phyloP scores from a whole-genome alignment of 805 yeast genomes.

The Lachancea thermotolerans region DNA sequence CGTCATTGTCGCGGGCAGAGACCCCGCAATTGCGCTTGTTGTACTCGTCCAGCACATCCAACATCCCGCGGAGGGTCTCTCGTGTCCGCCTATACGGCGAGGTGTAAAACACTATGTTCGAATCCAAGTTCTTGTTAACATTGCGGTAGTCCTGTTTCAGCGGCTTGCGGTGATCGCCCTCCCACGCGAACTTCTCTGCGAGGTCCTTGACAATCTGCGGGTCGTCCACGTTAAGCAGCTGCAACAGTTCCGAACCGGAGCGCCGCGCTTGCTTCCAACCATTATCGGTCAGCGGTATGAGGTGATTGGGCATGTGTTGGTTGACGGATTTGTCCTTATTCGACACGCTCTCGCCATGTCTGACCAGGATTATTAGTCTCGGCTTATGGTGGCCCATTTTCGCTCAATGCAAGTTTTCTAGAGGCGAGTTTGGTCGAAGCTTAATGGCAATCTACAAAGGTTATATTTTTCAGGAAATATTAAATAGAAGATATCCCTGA shows the following conservation, averaged over 20 bases:
- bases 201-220: conserved; percentile 15
- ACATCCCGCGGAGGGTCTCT: conserved; percentile 69
- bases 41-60: conserved; percentile 44
- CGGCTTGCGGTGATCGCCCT: conserved; percentile 11
- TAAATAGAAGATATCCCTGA: too few relatives aligned
- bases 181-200: conserved; percentile 15
- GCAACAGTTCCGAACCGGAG: conserved; percentile 50
- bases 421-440: too few relatives aligned
- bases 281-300: conserved; percentile 59
- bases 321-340: conserved; percentile 81
- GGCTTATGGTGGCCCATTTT: conserved; percentile 30
- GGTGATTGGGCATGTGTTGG: conserved; percentile 71
- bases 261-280: conserved; percentile 61
- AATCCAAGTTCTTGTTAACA: conserved; percentile 39
- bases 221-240: conserved; percentile 23
- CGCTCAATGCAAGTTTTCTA: not conserved
- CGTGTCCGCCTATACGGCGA: conserved; percentile 83
- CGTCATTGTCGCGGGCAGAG: conserved; percentile 13
- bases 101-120: conserved; percentile 66
- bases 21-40: conserved; percentile 25
- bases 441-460: conserved; percentile 23
- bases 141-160: conserved; percentile 20
- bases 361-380: conserved; percentile 62
- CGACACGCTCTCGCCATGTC: conserved; percentile 93
- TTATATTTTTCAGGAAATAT: not conserved